Conservation (phyloP, 2,329 filamentous ascomycete species). For the Arthrinium puccinioides region DNA sequence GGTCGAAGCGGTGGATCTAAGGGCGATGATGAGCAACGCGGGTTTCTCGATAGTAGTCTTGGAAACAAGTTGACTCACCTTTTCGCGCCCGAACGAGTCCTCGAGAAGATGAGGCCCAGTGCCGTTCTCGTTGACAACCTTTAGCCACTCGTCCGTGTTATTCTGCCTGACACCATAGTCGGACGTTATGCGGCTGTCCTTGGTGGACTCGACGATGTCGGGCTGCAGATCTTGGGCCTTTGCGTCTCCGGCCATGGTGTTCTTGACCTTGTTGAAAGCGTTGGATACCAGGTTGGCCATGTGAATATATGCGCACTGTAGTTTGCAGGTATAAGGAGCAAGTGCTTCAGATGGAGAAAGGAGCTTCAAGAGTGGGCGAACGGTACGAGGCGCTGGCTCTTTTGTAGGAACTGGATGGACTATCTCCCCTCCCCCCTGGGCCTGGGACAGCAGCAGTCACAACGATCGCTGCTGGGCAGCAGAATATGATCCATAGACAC, state of each 20-base stretch:
- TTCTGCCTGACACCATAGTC: slow-evolving; percentile 70
- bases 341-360: too few relatives aligned
- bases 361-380: too few relatives aligned
- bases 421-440: too few relatives aligned
- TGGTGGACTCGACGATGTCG: slow-evolving; percentile 18
- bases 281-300: slow-evolving; percentile 1
- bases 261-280: slow-evolving; percentile 1
- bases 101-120: slow-evolving; percentile 63
- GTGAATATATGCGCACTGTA: too few relatives aligned
- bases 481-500: too few relatives aligned
- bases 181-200: slow-evolving; percentile 58
- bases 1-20: slow-evolving; percentile 63
- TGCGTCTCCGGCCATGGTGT: neutral
- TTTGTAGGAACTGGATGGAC: too few relatives aligned
- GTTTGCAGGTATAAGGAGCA: too few relatives aligned
- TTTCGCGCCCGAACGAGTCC: slow-evolving; percentile 67
- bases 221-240: neutral
- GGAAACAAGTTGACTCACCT: slow-evolving; percentile 35
- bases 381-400: too few relatives aligned
- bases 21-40: slow-evolving; percentile 7
- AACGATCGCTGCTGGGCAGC: too few relatives aligned
- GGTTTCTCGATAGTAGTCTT: slow-evolving; percentile 31
- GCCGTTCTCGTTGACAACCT: slow-evolving; percentile 51
- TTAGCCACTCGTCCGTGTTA: slow-evolving; percentile 74
- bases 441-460: too few relatives aligned